Percentiles rank a stretch among this genome's conserved stretches.
Evolutionary conservation across 2,329 filamentous ascomycete genomes (phyloP).

Genomic region (Aspergillus thermomutatus): DNA sequence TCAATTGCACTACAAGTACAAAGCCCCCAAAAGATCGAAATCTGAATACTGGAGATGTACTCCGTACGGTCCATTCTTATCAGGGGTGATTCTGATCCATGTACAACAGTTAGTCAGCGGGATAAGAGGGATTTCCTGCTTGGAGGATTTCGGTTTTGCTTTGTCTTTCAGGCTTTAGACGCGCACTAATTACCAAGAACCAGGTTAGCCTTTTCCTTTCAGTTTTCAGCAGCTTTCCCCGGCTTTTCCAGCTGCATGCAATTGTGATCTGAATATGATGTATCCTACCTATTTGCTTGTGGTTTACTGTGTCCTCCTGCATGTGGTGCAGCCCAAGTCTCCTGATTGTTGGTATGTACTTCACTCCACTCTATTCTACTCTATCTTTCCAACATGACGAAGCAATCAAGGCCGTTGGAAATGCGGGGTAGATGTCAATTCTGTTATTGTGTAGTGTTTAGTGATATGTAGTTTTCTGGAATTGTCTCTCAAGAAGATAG

Average conservation of each 20-base stretch:
- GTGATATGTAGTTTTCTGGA: neutral
- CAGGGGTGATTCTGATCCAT: too few species aligned
- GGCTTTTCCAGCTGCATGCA: slow-evolving; percentile 15
- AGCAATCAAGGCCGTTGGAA: neutral
- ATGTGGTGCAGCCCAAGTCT: slow-evolving; percentile 5
- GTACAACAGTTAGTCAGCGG: too few species aligned
- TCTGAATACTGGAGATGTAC: neutral
- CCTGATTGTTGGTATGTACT: neutral
- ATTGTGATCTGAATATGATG: neutral
- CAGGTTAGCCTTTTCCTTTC: neutral
- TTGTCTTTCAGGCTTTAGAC: neutral
- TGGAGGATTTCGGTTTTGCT: neutral
- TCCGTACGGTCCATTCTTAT: too few species aligned
- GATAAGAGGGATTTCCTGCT: too few species aligned
- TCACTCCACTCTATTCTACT: neutral
- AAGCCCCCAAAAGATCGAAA: neutral
- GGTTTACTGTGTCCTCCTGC: neutral
- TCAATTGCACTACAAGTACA: too few species aligned
- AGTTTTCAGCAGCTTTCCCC: neutral
- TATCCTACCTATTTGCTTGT: neutral
- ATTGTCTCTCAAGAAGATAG: neutral
- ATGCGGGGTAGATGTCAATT: neutral
- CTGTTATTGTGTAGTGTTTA: neutral
- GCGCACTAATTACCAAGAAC: neutral
- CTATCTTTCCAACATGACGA: neutral